Conservation (phyloP, 257 asterid genomes). For the Knoxia roxburghii region DNA sequence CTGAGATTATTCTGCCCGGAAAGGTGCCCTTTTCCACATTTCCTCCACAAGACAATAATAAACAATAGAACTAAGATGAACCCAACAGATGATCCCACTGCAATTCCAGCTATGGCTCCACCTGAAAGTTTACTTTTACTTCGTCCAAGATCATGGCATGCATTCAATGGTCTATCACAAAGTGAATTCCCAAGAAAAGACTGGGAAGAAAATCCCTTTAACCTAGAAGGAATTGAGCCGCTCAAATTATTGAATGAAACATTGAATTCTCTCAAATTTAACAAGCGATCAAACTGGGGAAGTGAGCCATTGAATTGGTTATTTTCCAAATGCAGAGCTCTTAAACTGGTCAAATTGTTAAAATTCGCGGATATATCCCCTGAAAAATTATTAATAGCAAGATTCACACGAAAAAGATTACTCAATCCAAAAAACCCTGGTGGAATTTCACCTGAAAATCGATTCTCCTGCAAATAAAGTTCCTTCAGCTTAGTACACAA, state of each 20-base stretch:
- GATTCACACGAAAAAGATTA: slow-evolving; percentile 34
- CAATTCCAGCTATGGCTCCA: slow-evolving; percentile 62
- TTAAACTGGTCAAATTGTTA: slow-evolving; percentile 31
- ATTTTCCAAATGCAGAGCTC: slow-evolving; percentile 36
- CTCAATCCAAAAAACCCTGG: slow-evolving; percentile 28
- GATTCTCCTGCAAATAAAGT: slow-evolving; percentile 39
- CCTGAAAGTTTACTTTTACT: slow-evolving; percentile 26
- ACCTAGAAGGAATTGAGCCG: slow-evolving; percentile 41
- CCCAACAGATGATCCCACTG: slow-evolving; percentile 31
- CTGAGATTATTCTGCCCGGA: slow-evolving; percentile 13
- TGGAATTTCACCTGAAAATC: slow-evolving; percentile 54
- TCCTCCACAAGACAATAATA: slow-evolving; percentile 27
- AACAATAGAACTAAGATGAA: slow-evolving; percentile 20
- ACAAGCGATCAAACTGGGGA: slow-evolving; percentile 29
- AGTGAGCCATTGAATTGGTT: slow-evolving; percentile 47
- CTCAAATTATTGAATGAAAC: slow-evolving; percentile 46
- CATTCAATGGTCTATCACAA: slow-evolving; percentile 35
- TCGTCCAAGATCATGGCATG: slow-evolving; percentile 28
- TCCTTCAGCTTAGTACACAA: slow-evolving; percentile 35
- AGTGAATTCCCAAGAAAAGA: slow-evolving; percentile 50
- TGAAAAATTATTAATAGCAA: slow-evolving; percentile 37
- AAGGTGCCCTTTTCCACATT: slow-evolving; percentile 14
- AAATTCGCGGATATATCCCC: slow-evolving; percentile 32
- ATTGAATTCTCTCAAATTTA: slow-evolving; percentile 29
- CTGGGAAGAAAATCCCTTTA: slow-evolving; percentile 19